Conservation (phyloP, 2,329 filamentous ascomycete genomes). For the Alternaria arbusti region DNA sequence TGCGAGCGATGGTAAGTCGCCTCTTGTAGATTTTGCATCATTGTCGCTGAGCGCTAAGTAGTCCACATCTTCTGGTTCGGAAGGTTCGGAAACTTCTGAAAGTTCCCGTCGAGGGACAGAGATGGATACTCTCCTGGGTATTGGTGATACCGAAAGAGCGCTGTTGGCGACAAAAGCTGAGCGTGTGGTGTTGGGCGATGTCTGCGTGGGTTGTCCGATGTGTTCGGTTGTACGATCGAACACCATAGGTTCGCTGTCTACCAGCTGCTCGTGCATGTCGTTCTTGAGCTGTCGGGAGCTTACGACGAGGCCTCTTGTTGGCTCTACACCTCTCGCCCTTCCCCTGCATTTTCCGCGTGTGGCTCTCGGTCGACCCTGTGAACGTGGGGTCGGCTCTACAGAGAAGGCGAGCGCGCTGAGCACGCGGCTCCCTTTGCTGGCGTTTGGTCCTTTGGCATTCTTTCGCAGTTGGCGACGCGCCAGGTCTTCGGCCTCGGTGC, state of each 20-base stretch:
- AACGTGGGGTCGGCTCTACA: conserved; percentile 7
- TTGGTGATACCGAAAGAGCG: conserved; percentile 32
- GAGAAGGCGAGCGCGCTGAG: conserved; percentile 14
- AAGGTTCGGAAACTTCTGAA: conserved; percentile 6
- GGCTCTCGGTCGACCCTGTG: conserved; percentile 15
- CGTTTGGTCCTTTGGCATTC: conserved; percentile 27
- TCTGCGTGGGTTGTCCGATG: conserved; percentile 3
- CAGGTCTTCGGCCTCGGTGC: conserved; percentile 30
- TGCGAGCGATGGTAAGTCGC: conserved; percentile 16
- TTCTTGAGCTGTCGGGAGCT: background rate
- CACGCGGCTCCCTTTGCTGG: conserved; percentile 17
- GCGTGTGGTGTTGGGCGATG: conserved; percentile 33
- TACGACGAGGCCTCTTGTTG: background rate
- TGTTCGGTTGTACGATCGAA: conserved; percentile 19
- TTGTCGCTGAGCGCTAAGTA: background rate
- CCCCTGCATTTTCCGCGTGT: conserved; percentile 20
- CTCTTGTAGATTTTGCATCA: conserved; percentile 19
- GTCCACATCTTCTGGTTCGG: conserved; percentile 8
- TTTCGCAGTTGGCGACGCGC: conserved; percentile 24
- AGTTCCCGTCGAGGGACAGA: conserved; percentile 2
- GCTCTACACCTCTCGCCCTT: background rate
- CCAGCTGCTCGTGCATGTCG: background rate
- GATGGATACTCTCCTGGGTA: conserved; percentile 9
- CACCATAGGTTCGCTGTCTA: conserved; percentile 4
- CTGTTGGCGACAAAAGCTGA: conserved; percentile 43